Conservation (phyloP, 2,329 filamentous ascomycete species). For the Fusarium austroafricanum region DNA sequence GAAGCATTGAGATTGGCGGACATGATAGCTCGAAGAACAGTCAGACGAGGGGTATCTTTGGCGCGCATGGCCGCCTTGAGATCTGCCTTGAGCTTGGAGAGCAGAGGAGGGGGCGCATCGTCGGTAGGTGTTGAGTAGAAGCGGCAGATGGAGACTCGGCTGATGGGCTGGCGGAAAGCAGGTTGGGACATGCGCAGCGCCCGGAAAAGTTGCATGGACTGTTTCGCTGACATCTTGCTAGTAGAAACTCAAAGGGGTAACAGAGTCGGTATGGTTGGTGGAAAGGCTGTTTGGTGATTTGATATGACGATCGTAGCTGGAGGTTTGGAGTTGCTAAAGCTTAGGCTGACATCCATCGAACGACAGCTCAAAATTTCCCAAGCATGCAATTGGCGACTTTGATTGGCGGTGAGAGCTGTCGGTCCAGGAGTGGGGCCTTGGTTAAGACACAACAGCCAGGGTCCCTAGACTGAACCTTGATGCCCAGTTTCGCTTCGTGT, state of each 20-base stretch:
- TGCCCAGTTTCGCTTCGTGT: not conserved
- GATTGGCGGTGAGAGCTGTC: conserved; percentile 31
- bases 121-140: conserved; percentile 51
- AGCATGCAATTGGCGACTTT: conserved; percentile 38
- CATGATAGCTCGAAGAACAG: conserved; percentile 76
- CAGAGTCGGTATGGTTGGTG: not conserved
- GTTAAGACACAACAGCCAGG: conserved; percentile 8
- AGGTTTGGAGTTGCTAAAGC: conserved; percentile 16
- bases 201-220: conserved; percentile 40
- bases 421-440: conserved; percentile 11
- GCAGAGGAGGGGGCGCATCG: conserved; percentile 58
- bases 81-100: conserved; percentile 68
- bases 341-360: conserved; percentile 24
- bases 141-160: conserved; percentile 36
- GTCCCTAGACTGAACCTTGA: conserved; percentile 16
- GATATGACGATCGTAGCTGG: conserved; percentile 18
- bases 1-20: conserved; percentile 79
- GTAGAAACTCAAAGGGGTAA: not conserved
- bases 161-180: conserved; percentile 27
- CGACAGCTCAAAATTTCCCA: conserved; percentile 43
- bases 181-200: conserved; percentile 42
- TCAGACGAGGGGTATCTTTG: conserved; percentile 72
- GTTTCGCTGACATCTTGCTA: conserved; percentile 42
- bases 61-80: conserved; percentile 74
- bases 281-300: conserved; percentile 10